A percentile compares a stretch with the other conserved stretches of the same genome.
Evolutionary conservation across 2,329 filamentous ascomycete genomes (phyloP).

Genomic region (Aureobasidium sp.): DNA sequence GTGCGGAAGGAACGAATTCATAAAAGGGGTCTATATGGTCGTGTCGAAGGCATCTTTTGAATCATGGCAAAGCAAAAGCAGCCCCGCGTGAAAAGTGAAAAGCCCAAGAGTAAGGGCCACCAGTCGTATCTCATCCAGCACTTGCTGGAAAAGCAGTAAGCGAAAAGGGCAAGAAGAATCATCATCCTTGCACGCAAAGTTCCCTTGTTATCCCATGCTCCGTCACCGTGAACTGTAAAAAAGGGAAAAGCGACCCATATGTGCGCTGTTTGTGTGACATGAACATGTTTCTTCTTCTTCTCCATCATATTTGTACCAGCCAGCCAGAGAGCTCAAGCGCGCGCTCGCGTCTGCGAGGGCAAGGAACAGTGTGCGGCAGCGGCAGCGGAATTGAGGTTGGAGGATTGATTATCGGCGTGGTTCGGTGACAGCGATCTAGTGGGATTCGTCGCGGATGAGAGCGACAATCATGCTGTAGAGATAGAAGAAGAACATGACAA

Average conservation of each 20-base stretch:
- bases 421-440: slow-evolving; percentile 31
- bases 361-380: not conserved
- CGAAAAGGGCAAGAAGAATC: not conserved
- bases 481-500: slow-evolving; percentile 99
- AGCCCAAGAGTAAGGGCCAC: too few species aligned
- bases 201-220: slow-evolving; percentile 1
- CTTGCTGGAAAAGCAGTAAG: not conserved
- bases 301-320: not conserved
- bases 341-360: not conserved
- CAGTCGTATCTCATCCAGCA: not conserved
- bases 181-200: not conserved
- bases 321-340: slow-evolving; percentile 1
- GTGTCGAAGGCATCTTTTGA: slow-evolving; percentile 14
- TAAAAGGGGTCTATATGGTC: slow-evolving; percentile 9
- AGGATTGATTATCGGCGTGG: not conserved
- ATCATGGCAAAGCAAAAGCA: slow-evolving; percentile 7
- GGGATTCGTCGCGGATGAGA: slow-evolving; percentile 87
- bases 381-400: slow-evolving; percentile 1
- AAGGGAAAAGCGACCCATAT: slow-evolving; percentile 17
- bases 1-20: not conserved
- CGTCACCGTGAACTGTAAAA: slow-evolving; percentile 12
- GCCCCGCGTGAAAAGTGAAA: not conserved
- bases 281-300: slow-evolving; percentile 4
- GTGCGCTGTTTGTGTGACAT: slow-evolving; percentile 15
- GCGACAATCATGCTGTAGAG: slow-evolving; percentile 64